Evolutionary conservation across 495 filamentous ascomycete genomes (phyloP), one percentile per base, ranked within the genome.

Genomic region (Aspergillus steynii): DNA sequence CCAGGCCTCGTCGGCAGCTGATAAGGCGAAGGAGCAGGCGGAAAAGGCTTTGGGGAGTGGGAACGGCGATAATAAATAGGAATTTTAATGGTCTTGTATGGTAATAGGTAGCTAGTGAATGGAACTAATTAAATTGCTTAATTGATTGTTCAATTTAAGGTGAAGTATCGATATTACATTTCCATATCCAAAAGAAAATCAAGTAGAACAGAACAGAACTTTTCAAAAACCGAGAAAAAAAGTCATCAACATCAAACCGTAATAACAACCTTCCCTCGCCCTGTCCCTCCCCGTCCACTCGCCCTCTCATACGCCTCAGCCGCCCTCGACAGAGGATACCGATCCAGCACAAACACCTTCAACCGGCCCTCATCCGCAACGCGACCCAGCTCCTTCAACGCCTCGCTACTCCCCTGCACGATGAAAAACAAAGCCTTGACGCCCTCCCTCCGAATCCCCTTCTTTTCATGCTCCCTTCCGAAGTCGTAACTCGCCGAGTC

Each of bases 401-500:
- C 59, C 10, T 59, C 32, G 4, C 29, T 42, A 55, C 66, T 63
- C 9, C 65, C 67, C 58, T 68, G 46, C 8, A 77, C 69, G 56
- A 78, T 71, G 48, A 77, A 76, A 50, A 71, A 75, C 45, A 68
- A 55, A 3, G 70, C 70, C 5, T 65, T 62, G 5, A 78, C 62
- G 0, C 50, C 59, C 34, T 64, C 59, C 52, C 61, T 69, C 37
- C 52, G 28, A 9, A 66, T 28, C 37, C 66, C 66, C 6, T 29
- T 46, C 53, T 58, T 59, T 27, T 31, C 14, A 82, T 80, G 73
- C 74, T 81, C 63, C 20, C 62, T 48, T 9, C 72, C 64, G 60
- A 75, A 77, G 34, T 70, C 62, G 46, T 62, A 77, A 49, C 71
- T 74, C 31, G 61, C 59, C 26, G 72, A 71, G 61, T 74, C 73